Conservation (phyloP, 2,329 filamentous ascomycete species). For the Epichloe gansuensis region DNA sequence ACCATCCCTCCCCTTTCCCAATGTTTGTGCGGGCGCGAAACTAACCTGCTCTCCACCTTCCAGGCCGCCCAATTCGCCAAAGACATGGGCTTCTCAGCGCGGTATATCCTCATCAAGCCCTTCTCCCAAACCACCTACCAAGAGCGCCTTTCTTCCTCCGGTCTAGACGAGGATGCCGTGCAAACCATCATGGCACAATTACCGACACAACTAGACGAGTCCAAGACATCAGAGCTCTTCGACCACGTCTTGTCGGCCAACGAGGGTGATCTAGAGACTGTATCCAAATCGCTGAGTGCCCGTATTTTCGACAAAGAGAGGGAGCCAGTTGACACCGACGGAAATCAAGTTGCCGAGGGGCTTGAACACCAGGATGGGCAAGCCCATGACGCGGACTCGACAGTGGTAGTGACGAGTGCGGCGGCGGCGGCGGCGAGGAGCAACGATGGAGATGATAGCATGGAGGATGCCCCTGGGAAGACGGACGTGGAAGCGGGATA, state of each 20-base stretch:
- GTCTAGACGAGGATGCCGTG: conserved; percentile 12
- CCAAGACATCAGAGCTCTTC: conserved; percentile 16
- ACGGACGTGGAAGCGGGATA: not conserved
- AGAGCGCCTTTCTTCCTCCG: conserved; percentile 16
- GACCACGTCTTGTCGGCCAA: conserved; percentile 14
- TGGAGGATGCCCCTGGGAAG: conserved; percentile 7
- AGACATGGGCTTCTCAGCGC: conserved; percentile 42
- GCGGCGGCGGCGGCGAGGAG: not conserved
- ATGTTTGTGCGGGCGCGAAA: not conserved
- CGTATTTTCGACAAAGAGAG: conserved; percentile 16
- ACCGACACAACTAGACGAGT: conserved; percentile 14
- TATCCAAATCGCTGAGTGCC: conserved; percentile 11
- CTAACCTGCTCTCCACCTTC: not conserved
- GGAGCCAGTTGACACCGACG: not conserved
- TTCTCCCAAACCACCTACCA: conserved; percentile 18
- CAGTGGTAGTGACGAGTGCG: not conserved
- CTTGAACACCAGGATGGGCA: conserved; percentile 1
- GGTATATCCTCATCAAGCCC: conserved; percentile 40
- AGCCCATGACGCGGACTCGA: conserved; percentile 6
- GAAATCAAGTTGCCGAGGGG: not conserved
- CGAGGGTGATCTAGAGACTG: conserved; percentile 9
- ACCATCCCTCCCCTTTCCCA: too few relatives aligned
- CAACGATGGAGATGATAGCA: conserved; percentile 8
- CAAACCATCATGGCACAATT: conserved; percentile 13
- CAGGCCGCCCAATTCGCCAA: conserved; percentile 44